Evolutionary conservation across 2,329 filamentous ascomycete species (phyloP).

Genomic region (Lecanicillium sp.): DNA sequence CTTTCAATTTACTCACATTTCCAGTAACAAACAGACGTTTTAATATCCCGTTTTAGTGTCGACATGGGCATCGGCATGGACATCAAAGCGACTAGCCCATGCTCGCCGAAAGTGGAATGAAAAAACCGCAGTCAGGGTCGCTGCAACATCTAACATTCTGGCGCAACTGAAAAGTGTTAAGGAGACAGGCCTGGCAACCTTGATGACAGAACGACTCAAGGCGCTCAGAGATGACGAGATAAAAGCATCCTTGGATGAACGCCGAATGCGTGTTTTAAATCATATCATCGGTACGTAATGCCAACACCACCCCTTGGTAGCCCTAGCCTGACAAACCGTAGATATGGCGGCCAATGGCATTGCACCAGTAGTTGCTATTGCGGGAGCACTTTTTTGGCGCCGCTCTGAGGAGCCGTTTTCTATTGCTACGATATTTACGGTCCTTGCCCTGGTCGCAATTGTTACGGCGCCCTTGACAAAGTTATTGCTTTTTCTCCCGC

Average conservation of each 20-base stretch:
- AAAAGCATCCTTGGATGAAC: constrained; percentile 8
- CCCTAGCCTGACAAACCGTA: constrained; percentile 2
- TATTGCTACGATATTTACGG: constrained; percentile 3
- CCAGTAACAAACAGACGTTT: too few species aligned
- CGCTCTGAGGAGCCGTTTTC: constrained; percentile 1
- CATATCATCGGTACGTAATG: not conserved
- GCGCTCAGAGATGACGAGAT: constrained; percentile 11
- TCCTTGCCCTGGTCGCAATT: constrained; percentile 4
- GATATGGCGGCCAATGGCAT: constrained; percentile 3
- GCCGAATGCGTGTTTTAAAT: not conserved
- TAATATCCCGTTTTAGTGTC: constrained; percentile 1
- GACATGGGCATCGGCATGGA: constrained; percentile 3
- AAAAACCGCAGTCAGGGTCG: constrained; percentile 6
- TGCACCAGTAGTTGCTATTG: constrained; percentile 6
- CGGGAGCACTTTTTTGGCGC: constrained; percentile 7
- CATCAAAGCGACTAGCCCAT: constrained; percentile 2
- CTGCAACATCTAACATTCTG: constrained; percentile 14
- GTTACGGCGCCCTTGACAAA: constrained; percentile 5
- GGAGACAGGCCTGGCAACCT: constrained; percentile 22
- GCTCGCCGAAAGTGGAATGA: constrained; percentile 6
- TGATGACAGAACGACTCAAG: constrained; percentile 6
- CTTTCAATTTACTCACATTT: too few species aligned
- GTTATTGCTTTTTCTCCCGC: constrained; percentile 3
- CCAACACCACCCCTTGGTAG: not conserved
- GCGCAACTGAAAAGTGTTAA: constrained; percentile 26